Percentiles rank a stretch among this genome's conserved stretches.
These are phyloP conservation scores for Chalciporus pseudorubinellus DNA, from an alignment of 768 basidiomycete species.

Conservation along the genomic window DNA sequence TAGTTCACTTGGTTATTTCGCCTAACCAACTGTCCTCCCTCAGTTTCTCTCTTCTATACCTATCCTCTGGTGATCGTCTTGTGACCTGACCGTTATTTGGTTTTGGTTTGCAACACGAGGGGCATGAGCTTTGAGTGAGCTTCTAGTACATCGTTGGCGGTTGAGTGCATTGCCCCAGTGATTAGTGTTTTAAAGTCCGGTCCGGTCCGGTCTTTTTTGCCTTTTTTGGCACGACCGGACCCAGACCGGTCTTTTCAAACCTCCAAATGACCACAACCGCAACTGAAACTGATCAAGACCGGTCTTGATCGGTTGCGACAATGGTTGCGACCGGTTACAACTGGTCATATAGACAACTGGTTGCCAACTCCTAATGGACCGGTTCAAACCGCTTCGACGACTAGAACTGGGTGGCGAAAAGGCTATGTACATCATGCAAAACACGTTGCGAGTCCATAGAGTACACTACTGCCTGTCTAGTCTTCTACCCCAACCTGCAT, in stretches of 20 bases:
- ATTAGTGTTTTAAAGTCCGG: conserved; percentile 7
- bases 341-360: neutral
- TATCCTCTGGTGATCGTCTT: no score
- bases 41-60: no score
- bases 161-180: no score
- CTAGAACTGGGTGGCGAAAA: no score
- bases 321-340: neutral
- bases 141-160: no score
- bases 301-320: neutral
- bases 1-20: no score
- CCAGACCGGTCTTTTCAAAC: neutral
- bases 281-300: neutral
- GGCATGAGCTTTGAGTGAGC: no score
- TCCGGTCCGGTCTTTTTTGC: conserved; percentile 3
- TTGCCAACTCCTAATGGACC: neutral
- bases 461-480: neutral
- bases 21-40: no score
- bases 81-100: no score
- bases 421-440: neutral
- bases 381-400: neutral
- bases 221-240: neutral
- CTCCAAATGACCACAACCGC: neutral
- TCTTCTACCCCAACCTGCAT: neutral
- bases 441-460: neutral
- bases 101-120: no score